These are phyloP conservation scores for Avena eriantha DNA, from an alignment of 176 grass and related monocot genomes.

Conservation along the genomic window DNA sequence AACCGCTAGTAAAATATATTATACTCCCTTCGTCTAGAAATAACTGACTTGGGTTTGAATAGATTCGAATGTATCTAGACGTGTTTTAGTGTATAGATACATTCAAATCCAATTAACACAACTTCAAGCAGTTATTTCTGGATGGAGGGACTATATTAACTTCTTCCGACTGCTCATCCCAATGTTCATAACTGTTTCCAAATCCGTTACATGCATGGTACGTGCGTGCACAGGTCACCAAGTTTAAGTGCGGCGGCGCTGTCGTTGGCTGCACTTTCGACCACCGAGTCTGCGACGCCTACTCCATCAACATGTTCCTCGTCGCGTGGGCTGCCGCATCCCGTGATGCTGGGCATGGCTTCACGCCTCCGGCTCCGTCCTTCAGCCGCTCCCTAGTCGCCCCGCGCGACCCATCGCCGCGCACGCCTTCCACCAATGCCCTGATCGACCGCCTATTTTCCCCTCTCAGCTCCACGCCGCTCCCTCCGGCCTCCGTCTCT, in stretches of 20 bases:
- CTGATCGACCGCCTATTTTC: slow-evolving; percentile 50
- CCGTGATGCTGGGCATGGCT: not conserved
- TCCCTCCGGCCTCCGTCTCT: not conserved
- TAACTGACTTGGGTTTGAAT: too few relatives aligned
- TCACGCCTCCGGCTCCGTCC: slow-evolving; percentile 23
- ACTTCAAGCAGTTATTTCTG: too few relatives aligned
- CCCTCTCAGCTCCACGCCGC: slow-evolving; percentile 43
- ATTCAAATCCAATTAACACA: too few relatives aligned
- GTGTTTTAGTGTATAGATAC: too few relatives aligned
- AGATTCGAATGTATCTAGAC: too few relatives aligned
- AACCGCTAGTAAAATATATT: too few relatives aligned
- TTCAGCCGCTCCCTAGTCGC: slow-evolving; percentile 57
- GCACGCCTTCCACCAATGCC: slow-evolving; percentile 37
- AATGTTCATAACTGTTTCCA: not conserved
- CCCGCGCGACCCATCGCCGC: slow-evolving; percentile 40
- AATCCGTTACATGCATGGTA: not conserved
- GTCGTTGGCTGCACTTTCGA: slow-evolving; percentile 78
- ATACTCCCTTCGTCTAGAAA: too few relatives aligned
- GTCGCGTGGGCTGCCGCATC: slow-evolving; percentile 63
- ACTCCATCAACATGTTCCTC: slow-evolving; percentile 85
- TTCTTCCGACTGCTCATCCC: too few relatives aligned
- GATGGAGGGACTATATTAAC: too few relatives aligned
- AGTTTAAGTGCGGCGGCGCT: slow-evolving; percentile 61
- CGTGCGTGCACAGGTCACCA: slow-evolving; percentile 48
- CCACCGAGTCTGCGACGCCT: slow-evolving; percentile 79